phyloP scores from a whole-genome alignment of 805 yeast genomes.

The Spathaspora arborariae region DNA sequence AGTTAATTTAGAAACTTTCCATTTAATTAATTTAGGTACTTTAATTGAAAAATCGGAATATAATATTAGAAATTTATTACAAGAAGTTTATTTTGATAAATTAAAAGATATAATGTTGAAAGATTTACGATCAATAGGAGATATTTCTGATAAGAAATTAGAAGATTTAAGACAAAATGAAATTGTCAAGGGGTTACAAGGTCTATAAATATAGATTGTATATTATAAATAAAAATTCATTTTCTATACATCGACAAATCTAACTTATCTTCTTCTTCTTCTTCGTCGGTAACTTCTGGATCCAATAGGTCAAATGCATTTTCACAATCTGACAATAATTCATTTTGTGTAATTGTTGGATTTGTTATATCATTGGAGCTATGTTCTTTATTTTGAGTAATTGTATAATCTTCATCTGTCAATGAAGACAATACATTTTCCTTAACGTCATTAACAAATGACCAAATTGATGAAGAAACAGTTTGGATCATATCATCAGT shows the following conservation, averaged over 20 bases:
- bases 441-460: constrained; percentile 41
- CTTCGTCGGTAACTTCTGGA: constrained; percentile 6
- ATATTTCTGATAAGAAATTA: constrained; percentile 24
- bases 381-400: not conserved
- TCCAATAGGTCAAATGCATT: constrained; percentile 1
- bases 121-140: constrained; percentile 39
- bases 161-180: constrained; percentile 33
- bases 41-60: constrained; percentile 85
- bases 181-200: constrained; percentile 36
- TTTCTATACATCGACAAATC: constrained; percentile 24
- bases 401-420: constrained; percentile 11
- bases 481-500: constrained; percentile 38
- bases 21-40: constrained; percentile 80
- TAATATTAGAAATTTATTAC: constrained; percentile 79
- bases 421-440: constrained; percentile 28
- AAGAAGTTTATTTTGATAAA: constrained; percentile 93
- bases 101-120: constrained; percentile 74
- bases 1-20: constrained; percentile 51
- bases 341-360: not conserved
- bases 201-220: constrained; percentile 15
- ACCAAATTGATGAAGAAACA: constrained; percentile 40
- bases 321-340: not conserved
- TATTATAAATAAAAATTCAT: not conserved
- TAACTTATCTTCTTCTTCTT: constrained; percentile 12
- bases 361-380: not conserved